These are phyloP conservation scores for Trametes hirsuta DNA, from an alignment of 1,284 basidiomycete species.

Conservation along the genomic window DNA sequence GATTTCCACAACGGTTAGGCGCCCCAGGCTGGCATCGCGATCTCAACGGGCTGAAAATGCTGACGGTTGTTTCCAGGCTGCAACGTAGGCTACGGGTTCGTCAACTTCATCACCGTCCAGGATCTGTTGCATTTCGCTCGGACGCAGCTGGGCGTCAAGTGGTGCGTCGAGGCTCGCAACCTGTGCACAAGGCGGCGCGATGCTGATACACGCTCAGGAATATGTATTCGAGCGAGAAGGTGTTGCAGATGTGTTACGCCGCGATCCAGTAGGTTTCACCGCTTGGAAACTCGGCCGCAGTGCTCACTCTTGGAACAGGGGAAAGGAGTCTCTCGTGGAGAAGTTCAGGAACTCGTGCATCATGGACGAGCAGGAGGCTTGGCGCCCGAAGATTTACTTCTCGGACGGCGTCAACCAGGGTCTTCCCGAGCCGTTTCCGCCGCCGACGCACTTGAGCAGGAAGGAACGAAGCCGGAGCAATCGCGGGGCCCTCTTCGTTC, in stretches of 20 bases:
- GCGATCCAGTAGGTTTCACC: slow-evolving; percentile 72
- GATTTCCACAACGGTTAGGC: slow-evolving; percentile 76
- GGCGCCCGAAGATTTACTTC: slow-evolving; percentile 85
- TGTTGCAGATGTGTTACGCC: slow-evolving; percentile 85
- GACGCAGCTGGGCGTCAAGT: slow-evolving; percentile 74
- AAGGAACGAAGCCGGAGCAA: slow-evolving; percentile 79
- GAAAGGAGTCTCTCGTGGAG: slow-evolving; percentile 84
- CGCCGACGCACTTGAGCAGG: slow-evolving; percentile 73
- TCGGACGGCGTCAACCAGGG: slow-evolving; percentile 75
- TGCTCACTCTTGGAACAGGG: slow-evolving; percentile 46
- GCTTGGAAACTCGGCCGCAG: neutral
- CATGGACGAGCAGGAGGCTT: slow-evolving; percentile 81
- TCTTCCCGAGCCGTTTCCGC: slow-evolving; percentile 78
- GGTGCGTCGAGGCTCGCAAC: slow-evolving; percentile 45
- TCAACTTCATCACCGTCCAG: slow-evolving; percentile 81
- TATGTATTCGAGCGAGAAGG: slow-evolving; percentile 86
- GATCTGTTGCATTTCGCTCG: slow-evolving; percentile 78
- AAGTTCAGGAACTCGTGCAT: slow-evolving; percentile 86
- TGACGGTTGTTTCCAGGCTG: slow-evolving; percentile 52
- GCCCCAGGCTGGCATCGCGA: slow-evolving; percentile 3
- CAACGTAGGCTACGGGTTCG: slow-evolving; percentile 87
- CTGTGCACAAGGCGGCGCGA: neutral
- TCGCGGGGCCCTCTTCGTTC: slow-evolving; percentile 65
- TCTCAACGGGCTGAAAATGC: neutral
- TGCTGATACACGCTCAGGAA: slow-evolving; percentile 62